These are phyloP conservation scores for Tuctoria greenei DNA, from an alignment of 176 grass and related monocot genomes.

Conservation along the genomic window DNA sequence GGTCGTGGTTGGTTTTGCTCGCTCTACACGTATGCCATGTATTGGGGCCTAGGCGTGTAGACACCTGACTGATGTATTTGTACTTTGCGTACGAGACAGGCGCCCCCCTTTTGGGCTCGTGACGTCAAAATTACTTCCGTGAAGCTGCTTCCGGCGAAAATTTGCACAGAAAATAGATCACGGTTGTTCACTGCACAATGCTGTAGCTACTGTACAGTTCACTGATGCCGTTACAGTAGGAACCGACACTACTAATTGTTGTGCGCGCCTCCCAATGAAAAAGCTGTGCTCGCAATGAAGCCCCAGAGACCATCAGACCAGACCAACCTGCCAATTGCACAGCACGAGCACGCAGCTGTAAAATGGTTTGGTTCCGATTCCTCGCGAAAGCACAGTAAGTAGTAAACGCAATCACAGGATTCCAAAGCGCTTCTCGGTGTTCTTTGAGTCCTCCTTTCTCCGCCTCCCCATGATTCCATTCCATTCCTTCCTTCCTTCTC, in stretches of 20 bases:
- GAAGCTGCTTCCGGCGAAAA: neutral
- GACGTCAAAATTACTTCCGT: neutral
- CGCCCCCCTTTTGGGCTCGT: neutral
- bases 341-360: neutral
- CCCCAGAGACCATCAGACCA: too few species aligned
- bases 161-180: too few species aligned
- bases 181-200: neutral
- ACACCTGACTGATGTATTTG: neutral
- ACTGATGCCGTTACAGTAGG: neutral
- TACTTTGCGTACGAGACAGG: neutral
- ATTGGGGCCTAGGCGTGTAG: neutral
- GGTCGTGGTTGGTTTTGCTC: neutral
- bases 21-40: neutral
- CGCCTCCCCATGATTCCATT: neutral
- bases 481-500: neutral
- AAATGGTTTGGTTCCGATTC: neutral
- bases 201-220: neutral
- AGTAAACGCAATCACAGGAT: constrained; percentile 29
- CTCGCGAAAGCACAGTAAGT: neutral
- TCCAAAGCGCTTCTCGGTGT: neutral
- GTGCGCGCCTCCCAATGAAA: constrained; percentile 25
- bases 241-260: neutral
- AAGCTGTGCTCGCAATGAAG: constrained; percentile 9
- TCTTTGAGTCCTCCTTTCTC: neutral
- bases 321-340: neutral